These are phyloP conservation scores for Wickerhamomyces alni DNA, from an alignment of 805 yeast species.

Conservation along the genomic window DNA sequence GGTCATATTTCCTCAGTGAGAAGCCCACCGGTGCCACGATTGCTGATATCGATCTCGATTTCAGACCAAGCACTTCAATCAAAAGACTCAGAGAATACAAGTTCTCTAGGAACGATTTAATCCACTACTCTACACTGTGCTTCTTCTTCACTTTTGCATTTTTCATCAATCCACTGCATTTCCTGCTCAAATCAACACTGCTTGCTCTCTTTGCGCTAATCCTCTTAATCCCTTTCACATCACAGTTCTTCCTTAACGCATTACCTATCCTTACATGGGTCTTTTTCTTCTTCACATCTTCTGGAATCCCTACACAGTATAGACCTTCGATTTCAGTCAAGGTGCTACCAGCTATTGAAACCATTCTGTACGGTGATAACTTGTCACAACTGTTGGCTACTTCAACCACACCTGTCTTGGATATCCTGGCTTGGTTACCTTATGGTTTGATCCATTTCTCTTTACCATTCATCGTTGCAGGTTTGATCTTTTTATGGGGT, in stretches of 20 bases:
- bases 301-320: conserved; percentile 64
- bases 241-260: conserved; percentile 80
- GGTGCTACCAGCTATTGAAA: conserved; percentile 85
- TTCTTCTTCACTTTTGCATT: conserved; percentile 54
- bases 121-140: conserved; percentile 44
- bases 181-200: conserved; percentile 30
- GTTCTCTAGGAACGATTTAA: conserved; percentile 42
- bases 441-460: conserved; percentile 88
- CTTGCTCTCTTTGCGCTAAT: conserved; percentile 35
- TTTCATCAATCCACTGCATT: conserved; percentile 48
- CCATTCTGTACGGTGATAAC: conserved; percentile 88
- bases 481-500: conserved; percentile 72
- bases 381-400: conserved; percentile 79
- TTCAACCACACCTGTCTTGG: conserved; percentile 56
- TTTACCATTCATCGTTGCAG: conserved; percentile 85
- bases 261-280: conserved; percentile 85
- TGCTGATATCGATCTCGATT: conserved; percentile 45
- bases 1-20: conserved; percentile 48
- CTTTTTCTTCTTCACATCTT: conserved; percentile 70
- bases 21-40: conserved; percentile 42
- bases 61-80: conserved; percentile 38
- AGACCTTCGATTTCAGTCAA: conserved; percentile 89
- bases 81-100: conserved; percentile 35
- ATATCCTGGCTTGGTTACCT: conserved; percentile 91
- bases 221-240: conserved; percentile 66